Base-by-base conservation (phyloP, 805 yeast genomes). In the Kluyveromyces nonfermentans region DNA sequence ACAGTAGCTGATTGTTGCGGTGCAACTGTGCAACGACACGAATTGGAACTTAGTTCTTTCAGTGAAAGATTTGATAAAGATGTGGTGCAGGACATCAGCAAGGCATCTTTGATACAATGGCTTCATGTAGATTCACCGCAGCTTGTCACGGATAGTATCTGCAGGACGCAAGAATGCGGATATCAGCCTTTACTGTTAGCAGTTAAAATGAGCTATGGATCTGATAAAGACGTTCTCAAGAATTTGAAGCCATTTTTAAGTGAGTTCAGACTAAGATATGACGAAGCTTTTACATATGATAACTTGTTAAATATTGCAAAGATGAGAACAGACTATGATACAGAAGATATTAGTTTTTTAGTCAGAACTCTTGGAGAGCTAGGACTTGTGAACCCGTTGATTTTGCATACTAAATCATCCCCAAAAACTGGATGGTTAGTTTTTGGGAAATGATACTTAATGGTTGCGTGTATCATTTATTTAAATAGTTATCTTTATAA, bases 291-390 rank as follows among this genome's bases (percentile, higher is more conserved):
- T 2, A 50, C 52, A 32, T 60, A 60, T 39, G 54, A 55, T 30
- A 51, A 55, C 17, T 44, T 60, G 15, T 33, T 60, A 18, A 43
- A 48, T 18, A 55, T 57, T 18, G 65, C 65, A 19, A 53, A 41
- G 35, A 28, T 33, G 10, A 9, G 35, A 16, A 34, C 40, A n/a
- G 19, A 18, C n/a, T 10, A 19, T 14, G 31, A 28, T 28, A 19
- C 30, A 15, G 16, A 21, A 12, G 31, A 25, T 14, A 19, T 38
- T 28, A 19, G 25, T 10, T 38, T 28, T 18, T 15, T 38, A 18
- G 16, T 38, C 15, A 38, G 22, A 28, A 38, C 20, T 31, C 22
- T 38, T 14, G 34, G 32, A n/a, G 18, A 38, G 20, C 28, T 38
- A 20, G 41, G 41, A 17, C 18, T 38, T 19, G 31, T 22, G 21